A percentile compares a stretch with the other conserved stretches of the same genome.
Evolutionary conservation across 768 basidiomycete genomes (phyloP).

Genomic region (Trametes elegans): DNA sequence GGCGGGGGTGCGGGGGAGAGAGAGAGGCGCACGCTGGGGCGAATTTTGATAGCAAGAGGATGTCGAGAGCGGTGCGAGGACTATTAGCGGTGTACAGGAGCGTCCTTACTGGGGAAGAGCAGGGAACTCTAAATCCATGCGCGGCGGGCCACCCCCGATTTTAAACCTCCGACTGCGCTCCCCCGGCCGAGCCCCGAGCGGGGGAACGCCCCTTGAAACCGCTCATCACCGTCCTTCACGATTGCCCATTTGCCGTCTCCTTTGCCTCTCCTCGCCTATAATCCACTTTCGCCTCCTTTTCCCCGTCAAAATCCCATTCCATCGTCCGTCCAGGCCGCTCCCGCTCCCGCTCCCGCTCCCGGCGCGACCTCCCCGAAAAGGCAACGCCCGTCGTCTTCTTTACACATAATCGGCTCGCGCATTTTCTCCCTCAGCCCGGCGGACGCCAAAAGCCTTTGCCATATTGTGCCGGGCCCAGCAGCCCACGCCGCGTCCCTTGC

Average conservation of each 20-base stretch:
- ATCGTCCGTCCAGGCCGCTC: background rate
- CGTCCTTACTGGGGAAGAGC: conserved; percentile 24
- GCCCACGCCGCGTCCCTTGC: background rate
- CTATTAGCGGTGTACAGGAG: conserved; percentile 35
- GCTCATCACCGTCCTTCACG: conserved; percentile 15
- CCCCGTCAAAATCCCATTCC: background rate
- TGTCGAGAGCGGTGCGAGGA: conserved; percentile 23
- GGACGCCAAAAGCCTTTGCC: conserved; percentile 13
- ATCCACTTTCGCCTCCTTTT: background rate
- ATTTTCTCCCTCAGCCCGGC: background rate
- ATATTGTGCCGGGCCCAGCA: background rate
- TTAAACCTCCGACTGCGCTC: conserved; percentile 27
- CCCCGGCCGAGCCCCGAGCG: conserved; percentile 24
- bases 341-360: conserved; percentile 1
- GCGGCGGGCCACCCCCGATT: conserved; percentile 28
- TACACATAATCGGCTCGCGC: conserved; percentile 12
- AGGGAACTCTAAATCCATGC: conserved; percentile 27
- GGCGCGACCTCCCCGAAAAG: conserved; percentile 14
- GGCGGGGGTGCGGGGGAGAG: background rate
- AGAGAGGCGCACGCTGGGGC: conserved; percentile 25
- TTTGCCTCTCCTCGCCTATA: conserved; percentile 10
- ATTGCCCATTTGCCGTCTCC: conserved; percentile 18
- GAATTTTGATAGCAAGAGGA: conserved; percentile 28
- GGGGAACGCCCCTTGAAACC: conserved; percentile 28
- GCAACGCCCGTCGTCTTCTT: background rate